Evolutionary conservation across 2,329 filamentous ascomycete species (phyloP), one percentile per base, ranked within the genome.

Genomic region (Aureobasidium leucospermi): DNA sequence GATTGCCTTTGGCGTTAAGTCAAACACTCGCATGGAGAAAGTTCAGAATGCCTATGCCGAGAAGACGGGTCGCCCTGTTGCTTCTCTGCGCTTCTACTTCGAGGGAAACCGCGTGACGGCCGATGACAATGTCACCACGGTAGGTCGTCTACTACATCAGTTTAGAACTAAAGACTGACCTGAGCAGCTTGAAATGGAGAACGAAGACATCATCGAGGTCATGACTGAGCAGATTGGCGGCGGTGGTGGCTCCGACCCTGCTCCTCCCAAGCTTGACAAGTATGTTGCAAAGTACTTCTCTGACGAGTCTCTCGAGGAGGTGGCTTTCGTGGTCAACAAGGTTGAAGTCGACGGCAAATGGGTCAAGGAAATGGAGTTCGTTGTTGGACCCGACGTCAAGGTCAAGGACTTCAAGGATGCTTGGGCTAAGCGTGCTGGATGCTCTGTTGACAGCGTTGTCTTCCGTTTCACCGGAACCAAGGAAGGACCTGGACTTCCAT

Each of bases 191-290:
- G 47, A 51, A 2, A 59, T 59, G 57, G 39, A 52, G 29, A 38
- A 59, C 39, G 38, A 52, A n/a, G 57, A 59, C 19, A 45, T 59
- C 19, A 51, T 59, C 19, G 47, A 59, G 16, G 46, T 45, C 31
- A 59, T 59, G 57, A 59, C 57, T 31, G 47, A 59, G 15, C 57
- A 59, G 31, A 43, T 59, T 23, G 57, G 57, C 8, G 46, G 57
- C 10, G 7, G n/a, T 9, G 41, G 8, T 10, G 19, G 31, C 29
- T 19, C 19, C n/a, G 28, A 42, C 11, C 7, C 8, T 7, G 16
- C 47, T 28, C n/a, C 29, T 16, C 10, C n/a, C 15, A 32, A 32
- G 7, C 29, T 36, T 6, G 7, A 48, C 29, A 48, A 48, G 13
- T 48, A 48, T 11, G 29, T 48, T 34, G 46, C 46, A 4, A 48